Conservation (phyloP, 306 rosid species). For the Boehmeria nivea region DNA sequence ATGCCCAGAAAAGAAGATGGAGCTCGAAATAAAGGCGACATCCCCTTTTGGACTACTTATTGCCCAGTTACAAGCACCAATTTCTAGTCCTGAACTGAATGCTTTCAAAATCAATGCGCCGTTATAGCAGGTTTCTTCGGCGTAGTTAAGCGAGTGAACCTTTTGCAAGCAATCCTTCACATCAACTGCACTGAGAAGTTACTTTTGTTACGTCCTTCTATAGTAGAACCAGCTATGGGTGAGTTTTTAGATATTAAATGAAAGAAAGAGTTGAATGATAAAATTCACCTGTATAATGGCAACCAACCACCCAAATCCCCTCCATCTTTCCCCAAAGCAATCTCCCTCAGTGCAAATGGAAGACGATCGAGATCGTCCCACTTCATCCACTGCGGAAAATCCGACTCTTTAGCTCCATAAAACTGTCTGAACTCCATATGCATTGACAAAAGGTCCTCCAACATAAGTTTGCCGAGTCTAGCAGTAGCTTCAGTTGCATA, state of each 20-base stretch:
- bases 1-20: constrained; percentile 63
- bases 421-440: constrained; percentile 71
- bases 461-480: constrained; percentile 74
- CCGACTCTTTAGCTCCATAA: constrained; percentile 54
- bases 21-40: constrained; percentile 64
- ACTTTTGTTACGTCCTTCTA: constrained; percentile 26
- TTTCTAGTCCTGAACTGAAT: constrained; percentile 82
- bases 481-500: constrained; percentile 71
- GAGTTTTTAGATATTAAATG: not conserved
- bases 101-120: constrained; percentile 70
- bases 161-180: constrained; percentile 64
- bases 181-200: constrained; percentile 77
- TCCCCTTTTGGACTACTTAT: constrained; percentile 63
- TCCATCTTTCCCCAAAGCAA: constrained; percentile 64
- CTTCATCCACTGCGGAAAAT: constrained; percentile 59
- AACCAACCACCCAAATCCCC: constrained; percentile 63
- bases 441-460: constrained; percentile 84
- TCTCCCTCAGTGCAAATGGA: constrained; percentile 51
- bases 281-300: constrained; percentile 71
- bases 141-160: constrained; percentile 60
- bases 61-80: constrained; percentile 87
- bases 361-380: constrained; percentile 55
- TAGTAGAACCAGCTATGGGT: constrained; percentile 14
- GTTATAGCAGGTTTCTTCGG: constrained; percentile 72
- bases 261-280: not conserved